These are phyloP conservation scores for Peltaster fructicola DNA, from an alignment of 2,329 filamentous ascomycete species.

Conservation along the genomic window DNA sequence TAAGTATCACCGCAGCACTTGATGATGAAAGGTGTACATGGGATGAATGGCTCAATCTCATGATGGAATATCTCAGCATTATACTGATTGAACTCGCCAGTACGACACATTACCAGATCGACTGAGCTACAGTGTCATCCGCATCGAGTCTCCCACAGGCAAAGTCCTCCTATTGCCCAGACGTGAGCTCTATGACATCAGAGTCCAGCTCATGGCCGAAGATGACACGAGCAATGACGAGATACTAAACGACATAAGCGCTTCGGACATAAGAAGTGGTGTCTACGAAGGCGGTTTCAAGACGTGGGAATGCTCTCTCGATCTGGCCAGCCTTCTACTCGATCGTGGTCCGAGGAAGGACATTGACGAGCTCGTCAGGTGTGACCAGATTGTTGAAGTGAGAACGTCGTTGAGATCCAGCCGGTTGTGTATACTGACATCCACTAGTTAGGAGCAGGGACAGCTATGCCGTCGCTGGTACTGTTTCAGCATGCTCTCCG, in stretches of 20 bases:
- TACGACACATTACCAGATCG: constrained; percentile 49
- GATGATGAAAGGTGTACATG: too few species aligned
- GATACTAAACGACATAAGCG: constrained; percentile 43
- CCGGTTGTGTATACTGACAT: too few species aligned
- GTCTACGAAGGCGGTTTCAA: constrained; percentile 81
- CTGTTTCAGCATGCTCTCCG: constrained; percentile 45
- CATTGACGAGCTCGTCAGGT: constrained; percentile 30
- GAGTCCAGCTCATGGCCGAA: constrained; percentile 64
- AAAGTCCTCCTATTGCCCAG: constrained; percentile 42
- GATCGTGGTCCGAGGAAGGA: constrained; percentile 31
- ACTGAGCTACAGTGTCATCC: constrained; percentile 48
- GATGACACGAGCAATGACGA: constrained; percentile 25
- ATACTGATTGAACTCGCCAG: constrained; percentile 18
- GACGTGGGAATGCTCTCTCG: constrained; percentile 74
- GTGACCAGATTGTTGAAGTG: constrained; percentile 32
- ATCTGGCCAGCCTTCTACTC: constrained; percentile 49
- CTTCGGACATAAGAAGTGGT: constrained; percentile 60
- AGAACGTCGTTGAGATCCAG: not conserved
- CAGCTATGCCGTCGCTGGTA: constrained; percentile 53
- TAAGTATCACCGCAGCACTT: constrained; percentile 19
- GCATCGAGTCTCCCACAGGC: constrained; percentile 42
- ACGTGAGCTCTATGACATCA: constrained; percentile 65
- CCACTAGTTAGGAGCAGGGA: constrained; percentile 71
- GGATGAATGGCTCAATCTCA: not conserved
- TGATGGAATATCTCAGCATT: not conserved